Evolutionary conservation across 768 basidiomycete genomes (phyloP).

Genomic region (Serendipita sp.): DNA sequence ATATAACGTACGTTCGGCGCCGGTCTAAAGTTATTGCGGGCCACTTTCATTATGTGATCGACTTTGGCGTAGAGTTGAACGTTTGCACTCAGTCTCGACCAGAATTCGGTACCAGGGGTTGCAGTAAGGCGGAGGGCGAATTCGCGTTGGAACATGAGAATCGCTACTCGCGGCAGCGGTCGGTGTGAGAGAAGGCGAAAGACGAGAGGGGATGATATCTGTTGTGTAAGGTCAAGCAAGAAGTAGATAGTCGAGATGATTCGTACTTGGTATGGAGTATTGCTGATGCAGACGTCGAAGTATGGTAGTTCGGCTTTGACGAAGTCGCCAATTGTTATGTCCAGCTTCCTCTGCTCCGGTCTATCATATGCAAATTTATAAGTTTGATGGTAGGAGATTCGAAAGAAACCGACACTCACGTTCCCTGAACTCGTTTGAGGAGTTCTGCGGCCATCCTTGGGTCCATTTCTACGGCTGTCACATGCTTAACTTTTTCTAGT

Average conservation of each 20-base stretch:
- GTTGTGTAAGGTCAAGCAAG: background rate
- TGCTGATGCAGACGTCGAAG: conserved; percentile 98
- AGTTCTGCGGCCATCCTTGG: conserved; percentile 98
- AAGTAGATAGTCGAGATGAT: background rate
- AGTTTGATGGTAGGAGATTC: background rate
- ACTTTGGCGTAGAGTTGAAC: conserved; percentile 96
- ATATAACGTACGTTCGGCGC: conserved; percentile 44
- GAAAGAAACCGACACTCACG: conserved; percentile 40
- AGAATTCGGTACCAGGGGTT: conserved; percentile 63
- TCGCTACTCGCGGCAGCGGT: conserved; percentile 81
- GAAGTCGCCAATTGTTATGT: conserved; percentile 93
- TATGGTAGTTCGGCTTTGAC: conserved; percentile 96
- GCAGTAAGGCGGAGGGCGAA: conserved; percentile 90
- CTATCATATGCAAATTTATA: conserved; percentile 25
- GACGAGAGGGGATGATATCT: conserved; percentile 91
- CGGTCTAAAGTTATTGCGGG: conserved; percentile 93
- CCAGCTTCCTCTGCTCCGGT: conserved; percentile 88
- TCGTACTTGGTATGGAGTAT: conserved; percentile 84
- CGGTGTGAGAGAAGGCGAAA: conserved; percentile 95
- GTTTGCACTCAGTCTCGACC: conserved; percentile 92
- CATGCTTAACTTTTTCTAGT: conserved; percentile 81
- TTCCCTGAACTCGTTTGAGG: conserved; percentile 93
- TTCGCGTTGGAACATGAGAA: conserved; percentile 99
- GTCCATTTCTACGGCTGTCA: conserved; percentile 93
- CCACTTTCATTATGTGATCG: conserved; percentile 90